Evolutionary conservation across 2,329 filamentous ascomycete species (phyloP), one percentile per base, ranked within the genome.

Genomic region (Monosporascus sp.): DNA sequence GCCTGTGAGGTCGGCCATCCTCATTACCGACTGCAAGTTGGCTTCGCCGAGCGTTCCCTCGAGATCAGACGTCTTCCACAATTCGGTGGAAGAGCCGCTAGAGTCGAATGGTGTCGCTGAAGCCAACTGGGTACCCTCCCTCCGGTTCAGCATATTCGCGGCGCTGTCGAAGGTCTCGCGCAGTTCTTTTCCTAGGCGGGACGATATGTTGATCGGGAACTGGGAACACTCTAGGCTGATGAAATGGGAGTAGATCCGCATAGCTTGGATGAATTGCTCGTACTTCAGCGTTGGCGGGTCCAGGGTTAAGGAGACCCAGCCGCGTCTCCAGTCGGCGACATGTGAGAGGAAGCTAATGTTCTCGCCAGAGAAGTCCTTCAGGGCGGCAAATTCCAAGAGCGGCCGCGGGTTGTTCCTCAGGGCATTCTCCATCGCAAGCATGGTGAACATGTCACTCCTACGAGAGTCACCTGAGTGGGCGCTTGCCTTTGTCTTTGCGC

Each of bases 301-400:
- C 7, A 34, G 37, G 41, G 38, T 50, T 9, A 46, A 17, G 24
- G 48, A 27, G 44, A 34, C 44, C 47, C 57, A 59, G 14, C 47
- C 48, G 3, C 54, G 54, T 52, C 75, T 77, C 74, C 76, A 82
- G 51, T 72, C 68, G 14, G 69, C 64, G 24, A 81, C 71, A 38
- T 70, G 68, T 22, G 70, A 74, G 1, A 83, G 69, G 66, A 83
- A 83, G 31, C 78, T 72, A 57, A 83, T 78, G 58, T 83, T 83
- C 62, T 83, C 80, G 11, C 78, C 79, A 1, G 79, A 81, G 60
- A 83, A 81, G 55, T 83, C 80, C 52, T 74, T 74, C 0, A 73
- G 68, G 2, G 78, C 78, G 1, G 80, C 77, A 60, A 80, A 83
- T 48, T 75, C 68, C 34, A 80, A 74, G 0, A 83, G 69, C 2